phyloP scores from a whole-genome alignment of 176 grass and related monocot genomes.

The Oryza punctata region DNA sequence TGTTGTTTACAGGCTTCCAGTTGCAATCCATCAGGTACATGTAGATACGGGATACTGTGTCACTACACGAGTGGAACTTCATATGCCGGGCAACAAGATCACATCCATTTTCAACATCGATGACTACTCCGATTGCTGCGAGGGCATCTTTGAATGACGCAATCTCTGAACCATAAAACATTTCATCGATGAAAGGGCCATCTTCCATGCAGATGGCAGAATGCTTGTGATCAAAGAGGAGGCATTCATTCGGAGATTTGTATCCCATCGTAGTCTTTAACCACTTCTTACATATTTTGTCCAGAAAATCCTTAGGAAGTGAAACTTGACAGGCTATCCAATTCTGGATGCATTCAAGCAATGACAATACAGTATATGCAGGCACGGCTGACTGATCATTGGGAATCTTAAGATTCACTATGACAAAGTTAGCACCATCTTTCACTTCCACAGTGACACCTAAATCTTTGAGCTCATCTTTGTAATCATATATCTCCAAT shows the following conservation, averaged over 20 bases:
- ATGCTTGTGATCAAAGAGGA: slow-evolving; percentile 56
- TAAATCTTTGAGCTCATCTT: slow-evolving; percentile 52
- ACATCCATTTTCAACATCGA: slow-evolving; percentile 33
- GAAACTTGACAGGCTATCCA: neutral
- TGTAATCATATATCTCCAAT: slow-evolving; percentile 54
- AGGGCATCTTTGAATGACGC: slow-evolving; percentile 43
- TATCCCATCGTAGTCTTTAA: slow-evolving; percentile 63
- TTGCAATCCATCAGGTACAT: slow-evolving; percentile 42
- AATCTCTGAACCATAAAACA: slow-evolving; percentile 53
- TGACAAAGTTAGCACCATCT: slow-evolving; percentile 45
- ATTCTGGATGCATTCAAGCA: slow-evolving; percentile 50
- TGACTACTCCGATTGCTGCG: slow-evolving; percentile 45
- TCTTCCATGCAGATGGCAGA: slow-evolving; percentile 41
- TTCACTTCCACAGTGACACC: slow-evolving; percentile 48
- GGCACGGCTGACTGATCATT: slow-evolving; percentile 33
- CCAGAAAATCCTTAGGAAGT: slow-evolving; percentile 45
- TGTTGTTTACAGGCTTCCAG: slow-evolving; percentile 43
- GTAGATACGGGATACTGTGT: slow-evolving; percentile 60
- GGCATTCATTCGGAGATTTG: slow-evolving; percentile 45
- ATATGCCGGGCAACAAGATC: slow-evolving; percentile 44
- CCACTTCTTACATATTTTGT: slow-evolving; percentile 49
- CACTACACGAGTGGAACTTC: slow-evolving; percentile 38
- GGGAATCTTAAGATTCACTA: slow-evolving; percentile 51
- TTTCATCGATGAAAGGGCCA: slow-evolving; percentile 74
- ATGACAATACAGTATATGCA: slow-evolving; percentile 28